A percentile compares a stretch with the other conserved stretches of the same genome.
Evolutionary conservation across 2,329 filamentous ascomycete species (phyloP).

Genomic region (Eutypella sp.): DNA sequence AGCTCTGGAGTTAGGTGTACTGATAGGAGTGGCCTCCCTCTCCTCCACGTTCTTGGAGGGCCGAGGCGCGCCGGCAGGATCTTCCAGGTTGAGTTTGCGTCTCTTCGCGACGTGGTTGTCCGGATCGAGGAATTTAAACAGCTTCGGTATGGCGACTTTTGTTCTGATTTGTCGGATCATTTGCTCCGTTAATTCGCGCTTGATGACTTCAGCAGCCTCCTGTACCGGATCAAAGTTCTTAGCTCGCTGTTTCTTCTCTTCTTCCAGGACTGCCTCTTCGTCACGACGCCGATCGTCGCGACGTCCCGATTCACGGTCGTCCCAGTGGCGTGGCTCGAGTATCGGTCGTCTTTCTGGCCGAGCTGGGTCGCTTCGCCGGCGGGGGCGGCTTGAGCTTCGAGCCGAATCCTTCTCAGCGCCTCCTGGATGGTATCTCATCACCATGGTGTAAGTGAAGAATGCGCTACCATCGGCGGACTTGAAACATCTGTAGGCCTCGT

Average conservation of each 20-base stretch:
- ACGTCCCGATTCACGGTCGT: conserved; percentile 59
- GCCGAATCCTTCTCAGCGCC: conserved; percentile 24
- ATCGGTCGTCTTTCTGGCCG: conserved; percentile 22
- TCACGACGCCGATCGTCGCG: conserved; percentile 69
- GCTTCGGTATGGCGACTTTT: conserved; percentile 73
- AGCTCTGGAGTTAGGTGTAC: conserved; percentile 60
- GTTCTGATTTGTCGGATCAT: conserved; percentile 84
- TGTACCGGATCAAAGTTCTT: conserved; percentile 84
- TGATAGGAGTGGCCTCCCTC: conserved; percentile 56
- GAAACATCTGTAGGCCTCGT: conserved; percentile 78
- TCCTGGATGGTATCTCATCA: conserved; percentile 70
- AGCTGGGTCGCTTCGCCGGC: conserved; percentile 20
- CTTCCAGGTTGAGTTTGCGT: conserved; percentile 59
- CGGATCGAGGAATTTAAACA: conserved; percentile 80
- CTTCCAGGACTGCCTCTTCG: conserved; percentile 76
- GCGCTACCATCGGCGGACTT: conserved; percentile 72
- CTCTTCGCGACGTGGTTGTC: conserved; percentile 74
- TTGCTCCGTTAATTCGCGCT: conserved; percentile 78
- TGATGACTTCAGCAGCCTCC: conserved; percentile 75
- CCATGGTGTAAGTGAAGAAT: conserved; percentile 88
- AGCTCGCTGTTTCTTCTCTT: conserved; percentile 83
- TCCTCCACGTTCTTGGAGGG: conserved; percentile 52
- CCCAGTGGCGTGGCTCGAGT: conserved; percentile 50
- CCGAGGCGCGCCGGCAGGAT: conserved; percentile 30
- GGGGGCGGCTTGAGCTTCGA: conserved; percentile 17